Evolutionary conservation across 371 early-diverging fungal genomes (phyloP).

Genomic region (Syncephalastrum racemosum): DNA sequence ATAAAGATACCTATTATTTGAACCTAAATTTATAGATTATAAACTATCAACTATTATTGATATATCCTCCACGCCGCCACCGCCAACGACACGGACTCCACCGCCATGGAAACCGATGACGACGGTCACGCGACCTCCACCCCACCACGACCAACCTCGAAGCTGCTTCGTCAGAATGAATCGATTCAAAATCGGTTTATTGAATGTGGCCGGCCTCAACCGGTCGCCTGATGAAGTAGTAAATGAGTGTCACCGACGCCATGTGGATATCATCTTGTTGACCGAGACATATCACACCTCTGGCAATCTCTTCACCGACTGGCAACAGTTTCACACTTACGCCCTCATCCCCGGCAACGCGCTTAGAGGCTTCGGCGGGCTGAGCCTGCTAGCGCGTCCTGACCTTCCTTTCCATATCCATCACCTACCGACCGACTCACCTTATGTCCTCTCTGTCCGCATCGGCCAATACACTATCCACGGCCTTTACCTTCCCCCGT

Average conservation of each 20-base stretch:
- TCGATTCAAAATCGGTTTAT: conserved; percentile 5
- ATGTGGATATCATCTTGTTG: neutral
- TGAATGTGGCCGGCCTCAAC: conserved; percentile 4
- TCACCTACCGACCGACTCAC: neutral
- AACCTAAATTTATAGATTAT: too few relatives aligned
- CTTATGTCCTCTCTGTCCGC: neutral
- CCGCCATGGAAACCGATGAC: neutral
- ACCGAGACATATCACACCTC: neutral
- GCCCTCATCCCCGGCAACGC: neutral
- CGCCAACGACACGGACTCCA: too few relatives aligned
- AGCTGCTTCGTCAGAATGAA: neutral
- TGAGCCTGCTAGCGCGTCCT: conserved; percentile 1
- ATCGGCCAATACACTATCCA: conserved; percentile 5
- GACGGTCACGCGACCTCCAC: neutral
- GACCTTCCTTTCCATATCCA: conserved; percentile 1
- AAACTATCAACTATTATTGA: too few relatives aligned
- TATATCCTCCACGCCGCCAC: too few relatives aligned
- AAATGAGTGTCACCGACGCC: neutral
- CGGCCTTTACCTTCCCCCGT: conserved; percentile 3
- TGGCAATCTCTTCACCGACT: neutral
- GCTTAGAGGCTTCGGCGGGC: conserved; percentile 1
- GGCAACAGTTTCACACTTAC: conserved; percentile 7
- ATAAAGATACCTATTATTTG: too few relatives aligned
- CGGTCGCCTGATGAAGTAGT: neutral
- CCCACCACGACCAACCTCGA: neutral